phyloP scores from a whole-genome alignment of 306 rosid genomes.

The Dalbergia oliveri region DNA sequence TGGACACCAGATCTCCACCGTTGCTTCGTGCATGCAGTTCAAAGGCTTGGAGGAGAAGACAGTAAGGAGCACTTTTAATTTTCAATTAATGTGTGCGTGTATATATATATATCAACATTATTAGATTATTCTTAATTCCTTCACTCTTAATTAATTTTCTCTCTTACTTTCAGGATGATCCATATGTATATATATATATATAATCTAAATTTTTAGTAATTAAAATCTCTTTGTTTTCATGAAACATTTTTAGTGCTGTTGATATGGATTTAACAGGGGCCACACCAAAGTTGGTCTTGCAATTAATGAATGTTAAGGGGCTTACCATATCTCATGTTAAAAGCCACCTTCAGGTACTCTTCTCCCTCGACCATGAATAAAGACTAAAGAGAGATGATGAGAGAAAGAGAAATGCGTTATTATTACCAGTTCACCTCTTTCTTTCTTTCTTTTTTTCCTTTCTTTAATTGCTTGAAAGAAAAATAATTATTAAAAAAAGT shows the following conservation, averaged over 20 bases:
- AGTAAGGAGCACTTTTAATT: constrained; percentile 49
- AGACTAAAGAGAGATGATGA: not conserved
- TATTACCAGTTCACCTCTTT: not conserved
- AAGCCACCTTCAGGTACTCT: constrained; percentile 93
- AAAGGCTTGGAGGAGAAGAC: constrained; percentile 86
- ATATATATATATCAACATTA: not conserved
- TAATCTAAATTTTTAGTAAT: not conserved
- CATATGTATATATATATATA: not conserved
- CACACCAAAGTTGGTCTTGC: constrained; percentile 81
- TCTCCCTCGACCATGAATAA: not conserved
- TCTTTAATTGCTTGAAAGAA: not conserved
- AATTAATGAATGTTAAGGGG: constrained; percentile 79
- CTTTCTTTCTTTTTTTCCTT: not conserved
- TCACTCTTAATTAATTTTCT: not conserved
- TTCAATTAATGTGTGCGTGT: too few relatives aligned
- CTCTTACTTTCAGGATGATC: not conserved
- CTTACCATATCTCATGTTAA: constrained; percentile 88
- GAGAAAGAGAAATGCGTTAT: not conserved
- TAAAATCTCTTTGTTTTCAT: not conserved
- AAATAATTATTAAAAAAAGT: not conserved
- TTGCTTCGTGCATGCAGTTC: constrained; percentile 86
- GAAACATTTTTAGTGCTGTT: constrained; percentile 8
- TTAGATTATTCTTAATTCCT: not conserved
- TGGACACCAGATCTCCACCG: constrained; percentile 93
- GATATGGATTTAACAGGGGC: constrained; percentile 63